Conservation (phyloP, 768 basidiomycete genomes). For the Tylopilus intermedius region DNA sequence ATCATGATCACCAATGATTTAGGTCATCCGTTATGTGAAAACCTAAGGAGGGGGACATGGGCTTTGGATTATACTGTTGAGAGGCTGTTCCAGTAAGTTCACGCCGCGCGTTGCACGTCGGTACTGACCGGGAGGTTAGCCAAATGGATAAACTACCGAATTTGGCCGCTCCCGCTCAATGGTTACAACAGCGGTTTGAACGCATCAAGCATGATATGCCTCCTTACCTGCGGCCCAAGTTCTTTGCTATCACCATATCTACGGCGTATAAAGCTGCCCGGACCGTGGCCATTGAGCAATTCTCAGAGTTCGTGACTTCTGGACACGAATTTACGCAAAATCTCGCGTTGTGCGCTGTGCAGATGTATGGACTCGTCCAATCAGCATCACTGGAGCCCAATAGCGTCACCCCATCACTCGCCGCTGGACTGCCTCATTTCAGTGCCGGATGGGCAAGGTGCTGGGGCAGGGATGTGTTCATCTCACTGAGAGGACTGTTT, state of each 20-base stretch:
- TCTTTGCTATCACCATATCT: slow-evolving; percentile 87
- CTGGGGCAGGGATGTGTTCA: slow-evolving; percentile 96
- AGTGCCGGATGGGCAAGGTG: slow-evolving; percentile 89
- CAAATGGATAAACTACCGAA: slow-evolving; percentile 61
- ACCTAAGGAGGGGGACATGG: slow-evolving; percentile 87
- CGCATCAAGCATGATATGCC: slow-evolving; percentile 69
- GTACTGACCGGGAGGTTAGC: slow-evolving; percentile 33
- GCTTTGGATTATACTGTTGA: slow-evolving; percentile 81
- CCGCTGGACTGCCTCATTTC: slow-evolving; percentile 95
- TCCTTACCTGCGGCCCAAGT: slow-evolving; percentile 90
- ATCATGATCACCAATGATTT: slow-evolving; percentile 90
- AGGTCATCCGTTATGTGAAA: slow-evolving; percentile 85
- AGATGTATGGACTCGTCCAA: slow-evolving; percentile 88
- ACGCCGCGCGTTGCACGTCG: not conserved
- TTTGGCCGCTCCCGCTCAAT: slow-evolving; percentile 65
- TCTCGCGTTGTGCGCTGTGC: slow-evolving; percentile 77
- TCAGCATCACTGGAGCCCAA: slow-evolving; percentile 84
- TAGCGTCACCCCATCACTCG: slow-evolving; percentile 71
- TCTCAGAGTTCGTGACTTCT: slow-evolving; percentile 76
- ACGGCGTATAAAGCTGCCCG: slow-evolving; percentile 92
- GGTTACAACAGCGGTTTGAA: slow-evolving; percentile 88
- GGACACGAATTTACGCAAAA: slow-evolving; percentile 90
- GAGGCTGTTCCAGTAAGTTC: slow-evolving; percentile 64
- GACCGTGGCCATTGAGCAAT: slow-evolving; percentile 76
- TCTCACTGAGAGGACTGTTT: slow-evolving; percentile 89